Percentiles rank a stretch among this genome's conserved stretches.
Evolutionary conservation across 768 basidiomycete species (phyloP).

Genomic region (Russula abietina): DNA sequence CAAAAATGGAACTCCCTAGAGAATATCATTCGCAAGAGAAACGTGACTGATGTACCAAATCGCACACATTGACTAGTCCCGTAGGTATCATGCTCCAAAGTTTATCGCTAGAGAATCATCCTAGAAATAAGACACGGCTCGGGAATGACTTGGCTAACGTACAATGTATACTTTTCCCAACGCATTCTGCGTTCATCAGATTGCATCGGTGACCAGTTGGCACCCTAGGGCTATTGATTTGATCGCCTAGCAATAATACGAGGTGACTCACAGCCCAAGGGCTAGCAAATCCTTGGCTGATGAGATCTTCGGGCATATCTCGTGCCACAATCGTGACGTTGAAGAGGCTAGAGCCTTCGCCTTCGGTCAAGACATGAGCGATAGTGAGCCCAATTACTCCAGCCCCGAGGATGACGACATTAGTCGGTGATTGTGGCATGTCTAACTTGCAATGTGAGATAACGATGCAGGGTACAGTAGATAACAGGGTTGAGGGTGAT

Average conservation of each 20-base stretch:
- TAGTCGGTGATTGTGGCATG: slow-evolving; percentile 14
- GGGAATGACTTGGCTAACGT: slow-evolving; percentile 22
- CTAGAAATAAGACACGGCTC: neutral
- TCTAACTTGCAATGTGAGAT: neutral
- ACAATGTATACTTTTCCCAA: slow-evolving; percentile 43
- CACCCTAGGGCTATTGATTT: slow-evolving; percentile 33
- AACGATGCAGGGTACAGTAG: no score
- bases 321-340: slow-evolving; percentile 35
- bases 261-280: slow-evolving; percentile 43
- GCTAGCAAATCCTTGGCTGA: slow-evolving; percentile 43
- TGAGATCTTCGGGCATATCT: slow-evolving; percentile 37
- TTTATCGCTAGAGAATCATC: slow-evolving; percentile 33
- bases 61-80: slow-evolving; percentile 37
- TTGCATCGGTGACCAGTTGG: slow-evolving; percentile 41
- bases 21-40: neutral
- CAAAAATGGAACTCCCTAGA: slow-evolving; percentile 36
- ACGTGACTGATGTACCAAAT: neutral
- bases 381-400: slow-evolving; percentile 43
- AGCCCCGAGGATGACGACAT: slow-evolving; percentile 38
- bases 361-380: slow-evolving; percentile 34
- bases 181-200: slow-evolving; percentile 32
- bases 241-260: neutral
- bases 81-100: slow-evolving; percentile 44
- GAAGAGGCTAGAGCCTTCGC: slow-evolving; percentile 19
- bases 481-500: no score